phyloP scores from a whole-genome alignment of 352 stramenopile genomes.

The Pythium phragmiticola region DNA sequence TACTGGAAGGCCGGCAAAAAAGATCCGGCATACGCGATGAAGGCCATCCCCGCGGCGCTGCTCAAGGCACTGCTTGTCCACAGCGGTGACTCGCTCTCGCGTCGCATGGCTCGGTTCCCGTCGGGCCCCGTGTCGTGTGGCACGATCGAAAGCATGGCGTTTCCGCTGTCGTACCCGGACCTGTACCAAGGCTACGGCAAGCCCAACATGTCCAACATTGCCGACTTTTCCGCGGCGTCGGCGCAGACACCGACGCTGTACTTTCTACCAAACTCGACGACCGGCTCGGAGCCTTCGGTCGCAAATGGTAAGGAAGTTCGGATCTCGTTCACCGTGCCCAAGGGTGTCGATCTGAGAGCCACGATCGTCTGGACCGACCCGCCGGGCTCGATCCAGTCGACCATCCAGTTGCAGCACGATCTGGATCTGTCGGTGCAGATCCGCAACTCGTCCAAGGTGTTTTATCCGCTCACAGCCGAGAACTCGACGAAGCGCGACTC shows the following conservation, averaged over 20 bases:
- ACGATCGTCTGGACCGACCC: constrained; percentile 83
- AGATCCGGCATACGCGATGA: constrained; percentile 54
- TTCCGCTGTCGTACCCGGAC: constrained; percentile 56
- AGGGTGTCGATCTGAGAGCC: constrained; percentile 59
- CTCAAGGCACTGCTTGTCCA: constrained; percentile 84
- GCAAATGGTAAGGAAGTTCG: constrained; percentile 52
- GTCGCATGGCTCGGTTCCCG: constrained; percentile 41
- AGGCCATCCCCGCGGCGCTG: constrained; percentile 57
- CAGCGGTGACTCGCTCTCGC: constrained; percentile 56
- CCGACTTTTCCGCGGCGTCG: constrained; percentile 37
- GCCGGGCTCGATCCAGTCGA: constrained; percentile 56
- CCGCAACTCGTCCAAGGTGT: constrained; percentile 49
- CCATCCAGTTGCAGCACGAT: constrained; percentile 73
- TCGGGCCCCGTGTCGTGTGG: constrained; percentile 52
- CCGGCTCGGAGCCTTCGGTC: constrained; percentile 56
- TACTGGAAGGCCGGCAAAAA: constrained; percentile 74
- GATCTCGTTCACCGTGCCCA: constrained; percentile 71
- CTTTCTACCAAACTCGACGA: constrained; percentile 74
- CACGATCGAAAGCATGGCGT: constrained; percentile 34
- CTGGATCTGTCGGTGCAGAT: constrained; percentile 71
- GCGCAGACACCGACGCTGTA: constrained; percentile 41
- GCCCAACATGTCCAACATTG: constrained; percentile 78
- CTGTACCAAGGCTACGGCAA: constrained; percentile 82
- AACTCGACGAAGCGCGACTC: constrained; percentile 52
- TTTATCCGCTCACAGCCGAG: constrained; percentile 58